A percentile compares a stretch with the other conserved stretches of the same genome.
Conservation (phyloP, 495 filamentous ascomycete species). For the Penicillium lagena region DNA sequence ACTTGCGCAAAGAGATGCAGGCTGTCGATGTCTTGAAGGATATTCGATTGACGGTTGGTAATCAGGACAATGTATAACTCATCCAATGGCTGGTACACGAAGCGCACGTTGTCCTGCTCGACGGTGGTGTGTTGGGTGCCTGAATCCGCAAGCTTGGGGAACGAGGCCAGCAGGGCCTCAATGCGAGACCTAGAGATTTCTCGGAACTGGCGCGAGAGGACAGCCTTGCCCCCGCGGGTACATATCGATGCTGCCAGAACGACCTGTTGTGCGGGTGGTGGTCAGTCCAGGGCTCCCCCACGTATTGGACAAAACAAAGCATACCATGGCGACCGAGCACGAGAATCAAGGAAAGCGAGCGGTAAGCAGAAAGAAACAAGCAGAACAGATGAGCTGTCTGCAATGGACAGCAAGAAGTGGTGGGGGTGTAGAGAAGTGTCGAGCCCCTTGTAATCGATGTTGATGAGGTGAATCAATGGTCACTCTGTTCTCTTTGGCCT, state of each 20-base stretch:
- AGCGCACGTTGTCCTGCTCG: slow-evolving; percentile 98
- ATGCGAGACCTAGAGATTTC: slow-evolving; percentile 94
- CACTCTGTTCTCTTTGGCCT: slow-evolving; percentile 44
- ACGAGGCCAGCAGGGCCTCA: slow-evolving; percentile 91
- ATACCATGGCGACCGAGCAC: slow-evolving; percentile 16
- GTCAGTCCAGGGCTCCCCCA: slow-evolving; percentile 14
- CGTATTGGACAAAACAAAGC: slow-evolving; percentile 1
- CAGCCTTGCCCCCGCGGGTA: slow-evolving; percentile 93
- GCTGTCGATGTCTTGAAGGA: slow-evolving; percentile 97
- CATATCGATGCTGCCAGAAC: slow-evolving; percentile 98
- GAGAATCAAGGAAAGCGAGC: neutral
- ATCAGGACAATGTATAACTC: slow-evolving; percentile 99
- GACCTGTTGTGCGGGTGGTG: slow-evolving; percentile 54
- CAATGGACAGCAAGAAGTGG: neutral
- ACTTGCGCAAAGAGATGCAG: slow-evolving; percentile 97
- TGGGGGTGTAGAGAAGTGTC: neutral
- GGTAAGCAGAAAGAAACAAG: neutral
- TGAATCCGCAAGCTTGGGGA: slow-evolving; percentile 92
- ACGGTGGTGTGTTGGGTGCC: slow-evolving; percentile 96
- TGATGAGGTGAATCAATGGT: slow-evolving; percentile 28
- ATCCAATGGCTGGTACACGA: slow-evolving; percentile 97
- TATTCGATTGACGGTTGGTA: slow-evolving; percentile 98
- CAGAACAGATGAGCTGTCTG: neutral
- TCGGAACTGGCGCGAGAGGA: slow-evolving; percentile 92
- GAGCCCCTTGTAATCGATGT: slow-evolving; percentile 3